Percentiles rank a stretch among this genome's conserved stretches.
Evolutionary conservation across 2,329 filamentous ascomycete species (phyloP).

Genomic region (Berkeleyomyces basicola): DNA sequence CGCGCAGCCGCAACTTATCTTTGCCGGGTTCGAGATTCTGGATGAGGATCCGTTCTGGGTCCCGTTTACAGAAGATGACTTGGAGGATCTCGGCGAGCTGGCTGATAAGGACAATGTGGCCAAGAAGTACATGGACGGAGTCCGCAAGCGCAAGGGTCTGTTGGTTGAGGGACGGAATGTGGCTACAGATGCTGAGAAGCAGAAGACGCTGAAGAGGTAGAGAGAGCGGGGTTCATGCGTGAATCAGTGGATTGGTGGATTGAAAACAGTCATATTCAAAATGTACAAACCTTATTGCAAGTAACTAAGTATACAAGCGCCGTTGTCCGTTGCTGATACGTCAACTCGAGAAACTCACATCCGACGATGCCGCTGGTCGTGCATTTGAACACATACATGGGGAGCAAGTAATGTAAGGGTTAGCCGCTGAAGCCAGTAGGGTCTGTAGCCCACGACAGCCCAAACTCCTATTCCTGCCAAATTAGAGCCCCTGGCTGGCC

Average conservation of each 20-base stretch:
- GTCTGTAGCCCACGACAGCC: too few species aligned
- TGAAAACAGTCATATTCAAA: not conserved
- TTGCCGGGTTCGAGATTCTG: constrained; percentile 79
- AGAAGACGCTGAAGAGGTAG: constrained; percentile 49
- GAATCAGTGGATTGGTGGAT: not conserved
- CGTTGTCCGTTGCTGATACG: too few species aligned
- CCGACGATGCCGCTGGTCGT: too few species aligned
- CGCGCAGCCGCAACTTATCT: constrained; percentile 83
- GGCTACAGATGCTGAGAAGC: constrained; percentile 85
- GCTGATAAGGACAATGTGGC: constrained; percentile 92
- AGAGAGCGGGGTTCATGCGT: not conserved
- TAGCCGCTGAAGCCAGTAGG: too few species aligned
- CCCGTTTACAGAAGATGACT: constrained; percentile 84
- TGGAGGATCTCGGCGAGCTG: constrained; percentile 88
- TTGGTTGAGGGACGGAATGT: constrained; percentile 62
- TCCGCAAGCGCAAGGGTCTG: constrained; percentile 74
- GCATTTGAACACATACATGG: too few species aligned
- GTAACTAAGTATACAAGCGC: too few species aligned
- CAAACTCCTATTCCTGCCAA: too few species aligned
- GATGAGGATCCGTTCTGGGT: constrained; percentile 98
- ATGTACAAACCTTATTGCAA: too few species aligned
- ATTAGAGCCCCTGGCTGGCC: too few species aligned
- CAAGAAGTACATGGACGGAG: constrained; percentile 85
- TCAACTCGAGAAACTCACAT: too few species aligned
- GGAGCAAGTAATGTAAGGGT: too few species aligned